Base-by-base conservation (phyloP, 768 basidiomycete species). In the Rhodocollybia butyracea region DNA sequence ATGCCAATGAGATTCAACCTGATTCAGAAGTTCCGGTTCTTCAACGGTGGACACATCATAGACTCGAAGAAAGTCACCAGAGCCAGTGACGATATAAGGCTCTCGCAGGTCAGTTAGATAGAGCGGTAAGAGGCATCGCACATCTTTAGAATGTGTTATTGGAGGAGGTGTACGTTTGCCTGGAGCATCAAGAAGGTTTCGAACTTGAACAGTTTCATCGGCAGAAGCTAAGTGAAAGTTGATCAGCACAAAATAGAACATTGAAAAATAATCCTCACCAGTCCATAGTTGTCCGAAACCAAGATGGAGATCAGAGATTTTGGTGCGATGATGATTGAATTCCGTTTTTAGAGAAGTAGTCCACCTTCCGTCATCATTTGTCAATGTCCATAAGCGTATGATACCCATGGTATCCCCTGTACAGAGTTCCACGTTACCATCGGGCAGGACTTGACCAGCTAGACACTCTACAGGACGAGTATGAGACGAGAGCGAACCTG, bases 371-470 rank as follows among this genome's bases (percentile, higher is more conserved):
- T 55, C 63, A 51, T 77, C 76, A 60, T 80, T 80, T 43, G 70
- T 70, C 47, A 96, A 64, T 24, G 80, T 71, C 95, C 95, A 99
- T 27, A 84, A 70, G 57, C 87, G 90, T 66, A 98, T 84, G 8
- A 89, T 67, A 2, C 96, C 97, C 86, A 98, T 90, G 3, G 91
- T 95, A 68, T 98, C 96, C 6, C 83, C 92, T 0, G 93, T 92
- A 66, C 87, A 91, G 4, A 98, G 70, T 26, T 78, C 71, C 0
- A 73, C 80, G 19, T 74, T 70, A 11, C 64, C 66, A n/a, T 73
- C 74, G 3, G 83, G 80, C 36, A 72, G 60, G 13, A 70, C 60
- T 56, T 76, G 73, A n/a, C 80, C 87, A 36, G 82, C 79, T 12
- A 97, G 68, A 57, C 83, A 84, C 67, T 93, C 91, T 7, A 98